A percentile compares a stretch with the other conserved stretches of the same genome.
Conservation (phyloP, 2,329 filamentous ascomycete species). For the Xylaria multiplex region DNA sequence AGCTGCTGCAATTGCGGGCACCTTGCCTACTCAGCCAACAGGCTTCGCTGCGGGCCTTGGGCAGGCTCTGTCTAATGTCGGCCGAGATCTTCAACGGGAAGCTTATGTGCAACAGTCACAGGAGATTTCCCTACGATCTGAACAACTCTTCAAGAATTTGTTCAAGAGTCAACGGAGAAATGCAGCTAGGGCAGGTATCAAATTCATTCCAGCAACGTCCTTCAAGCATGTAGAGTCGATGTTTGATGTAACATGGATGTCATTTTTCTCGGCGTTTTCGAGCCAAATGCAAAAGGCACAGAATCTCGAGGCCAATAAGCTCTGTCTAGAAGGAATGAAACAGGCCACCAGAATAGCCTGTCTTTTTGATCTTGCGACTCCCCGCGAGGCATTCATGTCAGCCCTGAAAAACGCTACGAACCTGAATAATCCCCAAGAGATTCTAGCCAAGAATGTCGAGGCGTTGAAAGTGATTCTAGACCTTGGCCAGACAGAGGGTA, state of each 20-base stretch:
- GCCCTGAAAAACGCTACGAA: constrained; percentile 94
- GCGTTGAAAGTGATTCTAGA: constrained; percentile 92
- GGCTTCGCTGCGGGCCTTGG: constrained; percentile 85
- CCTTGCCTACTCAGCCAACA: constrained; percentile 64
- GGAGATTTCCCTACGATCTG: constrained; percentile 79
- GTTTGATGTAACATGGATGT: constrained; percentile 99
- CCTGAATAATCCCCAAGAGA: constrained; percentile 93
- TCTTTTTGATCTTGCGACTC: constrained; percentile 91
- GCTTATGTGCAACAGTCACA: constrained; percentile 95
- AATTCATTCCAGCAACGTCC: constrained; percentile 92
- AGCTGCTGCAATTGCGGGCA: constrained; percentile 82
- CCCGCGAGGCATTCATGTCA: constrained; percentile 92
- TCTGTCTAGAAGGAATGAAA: constrained; percentile 96
- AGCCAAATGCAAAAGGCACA: constrained; percentile 93
- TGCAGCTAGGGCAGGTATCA: constrained; percentile 71
- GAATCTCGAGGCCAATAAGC: constrained; percentile 88
- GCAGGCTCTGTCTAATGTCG: constrained; percentile 89
- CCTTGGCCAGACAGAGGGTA: constrained; percentile 91
- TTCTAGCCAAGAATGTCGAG: constrained; percentile 95
- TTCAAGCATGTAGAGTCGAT: constrained; percentile 96
- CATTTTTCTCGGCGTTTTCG: constrained; percentile 92
- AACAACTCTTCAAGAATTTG: constrained; percentile 91
- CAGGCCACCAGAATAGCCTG: constrained; percentile 93
- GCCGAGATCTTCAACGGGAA: constrained; percentile 89
- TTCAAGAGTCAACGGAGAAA: constrained; percentile 89